Evolutionary conservation across 495 filamentous ascomycete species (phyloP).

Genomic region (Penicillium subrubescens): DNA sequence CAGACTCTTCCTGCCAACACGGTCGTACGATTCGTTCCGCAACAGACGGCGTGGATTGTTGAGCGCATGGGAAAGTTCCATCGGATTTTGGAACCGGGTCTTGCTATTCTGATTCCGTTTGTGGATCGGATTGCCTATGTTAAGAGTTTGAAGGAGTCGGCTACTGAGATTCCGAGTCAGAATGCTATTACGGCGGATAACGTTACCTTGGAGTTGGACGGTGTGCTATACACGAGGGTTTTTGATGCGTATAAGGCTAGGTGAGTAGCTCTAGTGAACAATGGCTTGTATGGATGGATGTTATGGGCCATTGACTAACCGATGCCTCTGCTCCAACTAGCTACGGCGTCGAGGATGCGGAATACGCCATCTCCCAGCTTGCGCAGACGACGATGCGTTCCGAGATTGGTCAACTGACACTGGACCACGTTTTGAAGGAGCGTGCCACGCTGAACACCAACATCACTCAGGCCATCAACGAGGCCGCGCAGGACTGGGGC

Average conservation of each 20-base stretch:
- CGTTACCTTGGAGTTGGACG: conserved; percentile 94
- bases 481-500: conserved; percentile 94
- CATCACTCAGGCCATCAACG: conserved; percentile 97
- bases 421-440: conserved; percentile 97
- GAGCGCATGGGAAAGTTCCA: conserved; percentile 98
- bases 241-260: conserved; percentile 98
- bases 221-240: conserved; percentile 90
- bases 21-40: conserved; percentile 93
- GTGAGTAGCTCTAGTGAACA: conserved; percentile 43
- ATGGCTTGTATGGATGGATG: not conserved
- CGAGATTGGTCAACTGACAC: conserved; percentile 93
- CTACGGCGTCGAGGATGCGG: conserved; percentile 97
- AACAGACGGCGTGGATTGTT: conserved; percentile 99
- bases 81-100: conserved; percentile 85
- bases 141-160: conserved; percentile 92
- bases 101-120: conserved; percentile 88
- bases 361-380: conserved; percentile 97
- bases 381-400: conserved; percentile 98
- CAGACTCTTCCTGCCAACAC: conserved; percentile 84
- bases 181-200: conserved; percentile 98
- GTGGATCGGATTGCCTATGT: conserved; percentile 97
- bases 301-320: not conserved
- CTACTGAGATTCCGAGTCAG: conserved; percentile 94
- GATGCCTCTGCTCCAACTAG: conserved; percentile 42
- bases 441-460: conserved; percentile 93